Percentiles rank a stretch among this genome's conserved stretches.
These are phyloP conservation scores for Hemileccinum rubropunctum DNA, from an alignment of 768 basidiomycete genomes.

Conservation along the genomic window DNA sequence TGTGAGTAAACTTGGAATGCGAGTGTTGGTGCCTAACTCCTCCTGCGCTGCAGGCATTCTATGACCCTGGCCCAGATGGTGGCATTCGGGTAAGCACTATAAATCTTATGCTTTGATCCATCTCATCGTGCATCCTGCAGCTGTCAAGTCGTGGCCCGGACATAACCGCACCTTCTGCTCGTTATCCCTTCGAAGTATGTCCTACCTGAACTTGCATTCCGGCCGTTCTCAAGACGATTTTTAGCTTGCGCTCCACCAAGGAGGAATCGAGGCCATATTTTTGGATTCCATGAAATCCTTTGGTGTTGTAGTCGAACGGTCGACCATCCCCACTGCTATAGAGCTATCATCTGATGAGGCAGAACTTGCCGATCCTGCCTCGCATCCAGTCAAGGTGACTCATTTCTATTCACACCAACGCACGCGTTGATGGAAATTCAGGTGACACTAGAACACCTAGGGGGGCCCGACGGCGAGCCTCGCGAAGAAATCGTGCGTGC, in stretches of 20 bases:
- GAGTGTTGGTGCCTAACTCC: background rate
- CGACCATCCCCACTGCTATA: constrained; percentile 27
- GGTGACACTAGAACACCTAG: constrained; percentile 22
- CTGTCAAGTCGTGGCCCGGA: constrained; percentile 61
- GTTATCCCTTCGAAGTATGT: constrained; percentile 68
- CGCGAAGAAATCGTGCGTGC: constrained; percentile 59
- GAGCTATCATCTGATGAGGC: constrained; percentile 27
- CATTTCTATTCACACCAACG: background rate
- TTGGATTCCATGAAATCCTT: constrained; percentile 31
- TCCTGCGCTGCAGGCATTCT: constrained; percentile 57
- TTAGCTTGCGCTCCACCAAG: constrained; percentile 35
- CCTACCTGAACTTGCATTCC: background rate
- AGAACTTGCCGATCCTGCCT: constrained; percentile 19
- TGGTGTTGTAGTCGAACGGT: constrained; percentile 34
- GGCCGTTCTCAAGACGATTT: background rate
- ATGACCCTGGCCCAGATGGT: constrained; percentile 60
- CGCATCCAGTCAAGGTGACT: constrained; percentile 23
- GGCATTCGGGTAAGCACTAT: constrained; percentile 51
- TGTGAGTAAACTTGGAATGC: constrained; percentile 36
- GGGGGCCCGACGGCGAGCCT: constrained; percentile 30
- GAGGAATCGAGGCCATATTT: constrained; percentile 34
- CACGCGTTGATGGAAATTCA: constrained; percentile 5
- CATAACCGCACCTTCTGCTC: constrained; percentile 55
- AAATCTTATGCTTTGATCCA: background rate
- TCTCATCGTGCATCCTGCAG: constrained; percentile 31